A percentile compares a stretch with the other conserved stretches of the same genome.
These are phyloP conservation scores for Gonapodya prolifera DNA, from an alignment of 192 early-diverging fungal species.

Conservation along the genomic window DNA sequence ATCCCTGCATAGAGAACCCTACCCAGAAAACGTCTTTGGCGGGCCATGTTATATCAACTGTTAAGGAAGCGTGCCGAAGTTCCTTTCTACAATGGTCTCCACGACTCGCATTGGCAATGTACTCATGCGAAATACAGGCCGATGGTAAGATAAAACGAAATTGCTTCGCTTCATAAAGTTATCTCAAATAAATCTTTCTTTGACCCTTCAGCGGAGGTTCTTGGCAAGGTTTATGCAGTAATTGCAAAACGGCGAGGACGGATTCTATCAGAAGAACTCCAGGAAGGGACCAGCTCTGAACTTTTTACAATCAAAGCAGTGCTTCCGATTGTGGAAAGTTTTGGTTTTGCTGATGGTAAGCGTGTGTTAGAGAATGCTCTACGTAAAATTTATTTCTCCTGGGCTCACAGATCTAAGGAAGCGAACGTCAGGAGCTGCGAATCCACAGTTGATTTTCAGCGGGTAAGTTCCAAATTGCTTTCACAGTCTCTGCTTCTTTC, in stretches of 20 bases:
- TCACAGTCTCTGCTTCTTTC: background rate
- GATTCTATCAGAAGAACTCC: conserved; percentile 89
- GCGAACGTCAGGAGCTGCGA: conserved; percentile 86
- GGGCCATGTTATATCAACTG: conserved; percentile 80
- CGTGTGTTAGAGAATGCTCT: conserved; percentile 3
- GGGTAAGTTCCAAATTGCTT: conserved; percentile 34
- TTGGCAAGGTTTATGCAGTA: conserved; percentile 93
- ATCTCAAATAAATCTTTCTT: background rate
- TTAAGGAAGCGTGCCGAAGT: conserved; percentile 67
- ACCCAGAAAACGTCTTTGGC: conserved; percentile 26
- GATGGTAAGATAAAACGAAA: conserved; percentile 33
- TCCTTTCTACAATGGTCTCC: conserved; percentile 91
- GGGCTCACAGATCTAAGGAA: conserved; percentile 67
- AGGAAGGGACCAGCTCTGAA: conserved; percentile 76
- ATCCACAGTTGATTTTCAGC: conserved; percentile 86
- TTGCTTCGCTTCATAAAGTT: background rate
- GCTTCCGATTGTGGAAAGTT: conserved; percentile 91
- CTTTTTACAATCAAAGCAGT: conserved; percentile 80
- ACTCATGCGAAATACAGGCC: conserved; percentile 92
- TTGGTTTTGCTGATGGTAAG: conserved; percentile 92
- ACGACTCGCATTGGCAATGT: conserved; percentile 89
- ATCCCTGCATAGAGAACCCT: background rate
- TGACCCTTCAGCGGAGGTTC: conserved; percentile 52
- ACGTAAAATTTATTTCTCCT: background rate
- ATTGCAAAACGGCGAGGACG: conserved; percentile 80